These are phyloP conservation scores for Lodderomyces theae DNA, from an alignment of 1,139 yeast genomes.

Conservation along the genomic window DNA sequence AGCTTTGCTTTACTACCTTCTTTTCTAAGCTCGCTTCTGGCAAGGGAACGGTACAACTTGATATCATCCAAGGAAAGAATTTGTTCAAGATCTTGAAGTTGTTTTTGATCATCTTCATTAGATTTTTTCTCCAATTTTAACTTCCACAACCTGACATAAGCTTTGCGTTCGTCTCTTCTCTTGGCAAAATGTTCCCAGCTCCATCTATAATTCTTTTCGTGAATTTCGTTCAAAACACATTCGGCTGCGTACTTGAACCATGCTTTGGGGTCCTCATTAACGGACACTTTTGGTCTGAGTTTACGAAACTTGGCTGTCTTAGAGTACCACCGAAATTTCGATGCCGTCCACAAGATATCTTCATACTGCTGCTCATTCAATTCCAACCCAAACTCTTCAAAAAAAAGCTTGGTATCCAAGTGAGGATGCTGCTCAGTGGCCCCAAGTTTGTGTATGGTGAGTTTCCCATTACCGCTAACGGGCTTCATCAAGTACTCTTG, in stretches of 20 bases:
- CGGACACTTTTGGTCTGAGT: constrained; percentile 60
- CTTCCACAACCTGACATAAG: constrained; percentile 71
- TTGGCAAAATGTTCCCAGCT: constrained; percentile 79
- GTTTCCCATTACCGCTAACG: constrained; percentile 82
- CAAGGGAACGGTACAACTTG: constrained; percentile 78
- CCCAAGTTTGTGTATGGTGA: constrained; percentile 77
- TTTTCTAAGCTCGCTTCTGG: constrained; percentile 62
- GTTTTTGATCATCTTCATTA: constrained; percentile 36
- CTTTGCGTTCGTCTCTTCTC: constrained; percentile 68
- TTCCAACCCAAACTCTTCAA: constrained; percentile 84
- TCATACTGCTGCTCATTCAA: constrained; percentile 83
- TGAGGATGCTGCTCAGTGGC: constrained; percentile 71
- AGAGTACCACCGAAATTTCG: constrained; percentile 74
- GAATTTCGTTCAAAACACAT: constrained; percentile 74
- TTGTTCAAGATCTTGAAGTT: constrained; percentile 54
- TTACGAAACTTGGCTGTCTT: constrained; percentile 74
- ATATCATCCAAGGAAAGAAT: constrained; percentile 73
- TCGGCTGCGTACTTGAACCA: constrained; percentile 84
- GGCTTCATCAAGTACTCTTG: constrained; percentile 76
- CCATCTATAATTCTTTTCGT: constrained; percentile 77
- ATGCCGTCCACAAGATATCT: constrained; percentile 77
- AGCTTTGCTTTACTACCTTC: constrained; percentile 32
- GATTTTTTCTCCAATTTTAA: constrained; percentile 36
- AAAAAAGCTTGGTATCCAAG: constrained; percentile 69
- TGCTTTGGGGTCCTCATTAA: constrained; percentile 64